phyloP scores from a whole-genome alignment of 495 filamentous ascomycete species.

The Penicillium bialowiezense region DNA sequence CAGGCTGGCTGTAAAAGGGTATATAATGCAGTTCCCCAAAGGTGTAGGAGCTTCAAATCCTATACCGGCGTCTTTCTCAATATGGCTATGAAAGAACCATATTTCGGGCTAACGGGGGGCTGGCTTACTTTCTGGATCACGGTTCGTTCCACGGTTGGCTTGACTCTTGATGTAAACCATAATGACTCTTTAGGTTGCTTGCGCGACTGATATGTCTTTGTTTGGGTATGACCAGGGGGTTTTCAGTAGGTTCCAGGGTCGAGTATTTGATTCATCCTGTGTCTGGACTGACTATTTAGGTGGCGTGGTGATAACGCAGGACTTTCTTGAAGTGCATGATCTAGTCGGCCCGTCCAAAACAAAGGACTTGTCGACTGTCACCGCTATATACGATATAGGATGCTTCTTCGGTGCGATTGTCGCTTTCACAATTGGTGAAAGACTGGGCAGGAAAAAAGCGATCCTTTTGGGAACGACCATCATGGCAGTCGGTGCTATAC shows the following conservation, averaged over 20 bases:
- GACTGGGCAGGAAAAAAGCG: slow-evolving; percentile 55
- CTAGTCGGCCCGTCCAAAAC: slow-evolving; percentile 48
- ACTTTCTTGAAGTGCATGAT: slow-evolving; percentile 53
- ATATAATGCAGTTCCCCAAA: not conserved
- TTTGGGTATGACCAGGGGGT: slow-evolving; percentile 63
- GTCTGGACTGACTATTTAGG: slow-evolving; percentile 22
- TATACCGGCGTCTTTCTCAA: no score
- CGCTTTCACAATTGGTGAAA: slow-evolving; percentile 55
- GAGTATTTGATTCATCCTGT: not conserved
- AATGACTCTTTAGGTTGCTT: slow-evolving; percentile 36
- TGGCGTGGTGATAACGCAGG: slow-evolving; percentile 53
- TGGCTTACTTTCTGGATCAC: slow-evolving; percentile 60
- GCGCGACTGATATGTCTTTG: slow-evolving; percentile 55
- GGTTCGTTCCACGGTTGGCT: slow-evolving; percentile 19
- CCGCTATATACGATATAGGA: slow-evolving; percentile 60
- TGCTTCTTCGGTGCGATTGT: slow-evolving; percentile 55
- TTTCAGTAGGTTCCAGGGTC: slow-evolving; percentile 33
- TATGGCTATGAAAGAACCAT: slow-evolving; percentile 39
- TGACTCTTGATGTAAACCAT: no score
- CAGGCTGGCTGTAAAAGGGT: not conserved
- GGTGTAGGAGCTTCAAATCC: no score
- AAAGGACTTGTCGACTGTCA: slow-evolving; percentile 53
- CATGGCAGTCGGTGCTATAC: slow-evolving; percentile 58
- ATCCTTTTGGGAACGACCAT: slow-evolving; percentile 54
- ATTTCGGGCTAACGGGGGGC: slow-evolving; percentile 55